These are phyloP conservation scores for Avena sativa DNA, from an alignment of 176 grass and related monocot genomes.

Conservation along the genomic window DNA sequence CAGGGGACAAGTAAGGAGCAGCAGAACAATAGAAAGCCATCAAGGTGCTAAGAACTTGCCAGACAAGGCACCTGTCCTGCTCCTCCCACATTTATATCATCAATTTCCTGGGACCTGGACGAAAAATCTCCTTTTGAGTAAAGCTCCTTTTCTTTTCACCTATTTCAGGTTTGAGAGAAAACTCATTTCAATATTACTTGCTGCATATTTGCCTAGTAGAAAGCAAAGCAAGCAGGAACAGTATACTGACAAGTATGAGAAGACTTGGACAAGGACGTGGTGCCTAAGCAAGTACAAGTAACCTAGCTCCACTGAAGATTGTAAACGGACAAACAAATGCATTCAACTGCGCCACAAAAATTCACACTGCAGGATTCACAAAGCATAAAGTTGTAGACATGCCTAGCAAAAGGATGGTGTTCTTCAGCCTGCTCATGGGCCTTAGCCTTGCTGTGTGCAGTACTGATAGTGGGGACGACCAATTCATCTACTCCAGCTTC, in stretches of 20 bases:
- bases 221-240: not conserved
- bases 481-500: conserved; percentile 33
- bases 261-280: conserved; percentile 16
- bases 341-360: not conserved
- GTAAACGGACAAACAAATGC: conserved; percentile 2
- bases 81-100: not conserved
- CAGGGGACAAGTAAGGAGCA: not conserved
- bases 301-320: not conserved
- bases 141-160: not conserved
- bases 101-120: not conserved
- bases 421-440: conserved; percentile 1
- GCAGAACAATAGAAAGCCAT: conserved; percentile 1
- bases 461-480: not conserved
- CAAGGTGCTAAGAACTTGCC: not conserved
- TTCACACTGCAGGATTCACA: conserved; percentile 1
- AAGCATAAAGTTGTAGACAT: not conserved
- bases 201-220: not conserved
- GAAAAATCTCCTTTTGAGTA: not conserved
- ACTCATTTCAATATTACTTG: not conserved
- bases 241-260: conserved; percentile 12
- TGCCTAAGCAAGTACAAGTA: conserved; percentile 11
- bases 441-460: conserved; percentile 18
- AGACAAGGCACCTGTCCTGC: not conserved
- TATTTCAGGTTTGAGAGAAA: not conserved
- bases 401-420: conserved; percentile 20